Conservation (phyloP, 148 eudicot genomes). For the Amaranthus palmeri region DNA sequence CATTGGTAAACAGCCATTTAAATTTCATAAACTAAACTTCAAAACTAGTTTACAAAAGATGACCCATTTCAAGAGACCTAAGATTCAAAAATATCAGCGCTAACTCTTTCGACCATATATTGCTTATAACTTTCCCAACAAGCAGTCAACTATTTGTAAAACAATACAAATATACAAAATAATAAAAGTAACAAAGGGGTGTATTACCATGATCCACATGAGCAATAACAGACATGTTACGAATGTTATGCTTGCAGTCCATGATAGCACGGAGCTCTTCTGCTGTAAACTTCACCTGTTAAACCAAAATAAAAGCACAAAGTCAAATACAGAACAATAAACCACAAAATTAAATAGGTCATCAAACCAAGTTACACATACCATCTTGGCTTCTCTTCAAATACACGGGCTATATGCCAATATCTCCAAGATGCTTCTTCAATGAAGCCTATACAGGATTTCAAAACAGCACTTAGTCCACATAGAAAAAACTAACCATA, state of each 20-base stretch:
- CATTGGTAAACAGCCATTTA: no score
- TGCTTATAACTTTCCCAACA: not conserved
- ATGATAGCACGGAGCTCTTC: slow-evolving; percentile 27
- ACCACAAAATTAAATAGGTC: not conserved
- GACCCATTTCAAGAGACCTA: no score
- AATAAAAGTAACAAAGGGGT: not conserved
- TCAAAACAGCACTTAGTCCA: no score
- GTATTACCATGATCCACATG: slow-evolving; percentile 24
- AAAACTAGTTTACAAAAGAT: no score
- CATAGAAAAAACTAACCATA: no score
- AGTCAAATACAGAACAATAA: not conserved
- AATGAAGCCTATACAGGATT: not conserved
- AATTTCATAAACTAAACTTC: no score
- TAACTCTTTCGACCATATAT: no score
- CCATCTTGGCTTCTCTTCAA: slow-evolving; percentile 9
- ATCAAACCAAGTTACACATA: not conserved
- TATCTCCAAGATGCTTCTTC: not conserved
- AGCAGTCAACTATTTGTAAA: not conserved
- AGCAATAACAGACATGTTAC: slow-evolving; percentile 30
- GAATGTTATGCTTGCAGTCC: slow-evolving; percentile 24
- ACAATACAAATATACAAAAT: not conserved
- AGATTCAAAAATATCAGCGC: no score
- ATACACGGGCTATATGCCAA: slow-evolving; percentile 7
- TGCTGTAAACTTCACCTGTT: slow-evolving; percentile 29
- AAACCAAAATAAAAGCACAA: not conserved